Evolutionary conservation across 2,329 filamentous ascomycete genomes (phyloP).

Genomic region (Ascochyta viciae-villosae): DNA sequence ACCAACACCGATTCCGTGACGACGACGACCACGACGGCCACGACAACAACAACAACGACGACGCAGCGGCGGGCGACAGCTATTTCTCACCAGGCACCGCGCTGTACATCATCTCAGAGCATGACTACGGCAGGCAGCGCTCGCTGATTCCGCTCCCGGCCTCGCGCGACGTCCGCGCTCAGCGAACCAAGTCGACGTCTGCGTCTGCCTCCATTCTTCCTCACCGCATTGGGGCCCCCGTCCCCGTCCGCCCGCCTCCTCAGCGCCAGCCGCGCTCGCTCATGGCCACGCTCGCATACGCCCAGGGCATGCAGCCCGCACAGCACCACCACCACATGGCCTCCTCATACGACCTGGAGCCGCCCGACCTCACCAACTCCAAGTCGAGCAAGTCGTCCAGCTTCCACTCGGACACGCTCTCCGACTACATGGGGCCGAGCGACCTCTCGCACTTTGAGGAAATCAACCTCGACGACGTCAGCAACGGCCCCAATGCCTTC

Average conservation of each 20-base stretch:
- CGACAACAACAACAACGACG: slow-evolving; percentile 13
- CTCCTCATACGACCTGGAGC: slow-evolving; percentile 42
- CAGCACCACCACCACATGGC: slow-evolving; percentile 9
- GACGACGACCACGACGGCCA: slow-evolving; percentile 17
- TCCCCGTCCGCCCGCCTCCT: slow-evolving; percentile 21
- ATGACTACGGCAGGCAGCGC: slow-evolving; percentile 43
- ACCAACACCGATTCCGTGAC: slow-evolving; percentile 24
- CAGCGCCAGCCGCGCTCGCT: slow-evolving; percentile 42
- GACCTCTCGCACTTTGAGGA: slow-evolving; percentile 91
- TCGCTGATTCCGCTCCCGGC: slow-evolving; percentile 39
- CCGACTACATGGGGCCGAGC: slow-evolving; percentile 65
- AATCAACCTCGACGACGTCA: slow-evolving; percentile 78
- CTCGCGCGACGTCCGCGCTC: slow-evolving; percentile 35
- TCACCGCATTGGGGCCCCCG: slow-evolving; percentile 34
- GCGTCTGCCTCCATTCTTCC: slow-evolving; percentile 13
- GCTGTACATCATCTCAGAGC: slow-evolving; percentile 46
- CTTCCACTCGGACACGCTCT: slow-evolving; percentile 78
- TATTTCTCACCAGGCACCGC: slow-evolving; percentile 26
- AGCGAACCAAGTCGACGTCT: slow-evolving; percentile 7
- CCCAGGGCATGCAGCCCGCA: slow-evolving; percentile 31
- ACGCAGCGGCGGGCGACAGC: slow-evolving; percentile 5
- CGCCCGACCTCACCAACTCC: slow-evolving; percentile 80
- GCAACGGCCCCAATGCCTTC: slow-evolving; percentile 49
- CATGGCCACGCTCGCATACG: slow-evolving; percentile 47
- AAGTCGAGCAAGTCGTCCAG: slow-evolving; percentile 93